These are phyloP conservation scores for Ophiostoma fasciatum DNA, from an alignment of 2,329 filamentous ascomycete genomes.

Conservation along the genomic window DNA sequence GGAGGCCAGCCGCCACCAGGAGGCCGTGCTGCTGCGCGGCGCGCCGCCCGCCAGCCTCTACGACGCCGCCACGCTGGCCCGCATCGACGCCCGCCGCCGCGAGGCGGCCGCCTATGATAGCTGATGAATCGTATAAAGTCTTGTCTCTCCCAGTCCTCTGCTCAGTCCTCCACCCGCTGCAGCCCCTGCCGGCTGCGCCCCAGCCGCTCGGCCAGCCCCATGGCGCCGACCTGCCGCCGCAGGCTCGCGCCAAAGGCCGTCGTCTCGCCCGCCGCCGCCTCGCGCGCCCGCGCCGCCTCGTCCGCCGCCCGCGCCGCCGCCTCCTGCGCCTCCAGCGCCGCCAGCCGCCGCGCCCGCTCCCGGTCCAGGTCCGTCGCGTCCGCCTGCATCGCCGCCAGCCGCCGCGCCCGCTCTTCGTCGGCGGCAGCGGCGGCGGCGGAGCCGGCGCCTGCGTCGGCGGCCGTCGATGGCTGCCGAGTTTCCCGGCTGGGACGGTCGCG, in stretches of 20 bases:
- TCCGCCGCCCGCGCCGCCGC: slow-evolving; percentile 50
- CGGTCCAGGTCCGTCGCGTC: slow-evolving; percentile 54
- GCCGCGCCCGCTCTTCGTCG: slow-evolving; percentile 47
- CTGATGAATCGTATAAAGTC: too few species aligned
- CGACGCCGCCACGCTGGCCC: slow-evolving; percentile 46
- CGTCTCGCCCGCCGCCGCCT: slow-evolving; percentile 13
- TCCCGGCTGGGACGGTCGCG: too few species aligned
- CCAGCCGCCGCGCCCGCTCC: slow-evolving; percentile 54
- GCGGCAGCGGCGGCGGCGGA: not conserved
- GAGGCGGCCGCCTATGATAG: slow-evolving; percentile 43
- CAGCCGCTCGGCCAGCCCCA: slow-evolving; percentile 37
- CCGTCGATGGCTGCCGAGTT: too few species aligned
- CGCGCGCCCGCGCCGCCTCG: slow-evolving; percentile 42
- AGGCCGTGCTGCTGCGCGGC: slow-evolving; percentile 56
- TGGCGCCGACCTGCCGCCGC: slow-evolving; percentile 40
- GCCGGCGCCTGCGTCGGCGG: too few species aligned
- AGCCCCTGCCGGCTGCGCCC: slow-evolving; percentile 31
- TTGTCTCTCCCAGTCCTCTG: too few species aligned
- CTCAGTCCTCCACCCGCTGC: slow-evolving; percentile 29
- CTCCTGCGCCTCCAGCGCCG: slow-evolving; percentile 51
- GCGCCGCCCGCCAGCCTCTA: slow-evolving; percentile 62
- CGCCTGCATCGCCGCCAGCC: slow-evolving; percentile 58
- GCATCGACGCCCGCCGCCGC: slow-evolving; percentile 49
- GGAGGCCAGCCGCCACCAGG: slow-evolving; percentile 67
- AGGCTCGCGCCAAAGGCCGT: slow-evolving; percentile 46